phyloP scores from a whole-genome alignment of 495 filamentous ascomycete genomes.

The Bacidia gigantensis region DNA sequence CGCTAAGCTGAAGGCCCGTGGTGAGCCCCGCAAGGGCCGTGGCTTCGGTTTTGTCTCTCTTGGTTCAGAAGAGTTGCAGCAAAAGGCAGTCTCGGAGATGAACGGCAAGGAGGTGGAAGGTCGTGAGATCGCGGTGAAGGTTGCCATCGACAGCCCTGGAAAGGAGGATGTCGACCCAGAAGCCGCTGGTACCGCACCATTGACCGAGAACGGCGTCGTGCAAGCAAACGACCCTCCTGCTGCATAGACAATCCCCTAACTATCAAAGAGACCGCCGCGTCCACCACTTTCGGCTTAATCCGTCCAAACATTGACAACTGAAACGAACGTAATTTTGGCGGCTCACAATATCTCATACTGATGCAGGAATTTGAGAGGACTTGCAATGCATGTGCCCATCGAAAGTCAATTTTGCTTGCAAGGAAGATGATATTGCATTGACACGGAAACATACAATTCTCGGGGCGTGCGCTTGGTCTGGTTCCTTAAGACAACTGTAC shows the following conservation, averaged over 20 bases:
- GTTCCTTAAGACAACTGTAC: background rate
- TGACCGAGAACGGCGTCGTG: constrained; percentile 27
- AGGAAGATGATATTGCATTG: background rate
- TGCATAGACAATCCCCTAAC: constrained; percentile 8
- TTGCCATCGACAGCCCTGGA: constrained; percentile 97
- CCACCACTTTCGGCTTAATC: background rate
- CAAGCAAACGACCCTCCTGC: constrained; percentile 30
- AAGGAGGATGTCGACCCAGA: constrained; percentile 82
- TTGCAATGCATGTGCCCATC: background rate
- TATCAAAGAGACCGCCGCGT: background rate
- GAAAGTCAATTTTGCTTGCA: background rate
- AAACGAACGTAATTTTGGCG: background rate
- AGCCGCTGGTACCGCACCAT: constrained; percentile 24
- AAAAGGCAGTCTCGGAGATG: constrained; percentile 95
- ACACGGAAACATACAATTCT: background rate
- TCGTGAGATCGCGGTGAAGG: constrained; percentile 98
- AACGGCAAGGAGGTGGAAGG: constrained; percentile 98
- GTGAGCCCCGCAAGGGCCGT: constrained; percentile 97
- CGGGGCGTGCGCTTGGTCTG: background rate
- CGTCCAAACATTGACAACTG: background rate
- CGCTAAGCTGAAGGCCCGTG: constrained; percentile 95
- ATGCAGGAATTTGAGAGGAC: background rate
- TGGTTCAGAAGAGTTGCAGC: constrained; percentile 84
- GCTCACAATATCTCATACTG: constrained; percentile 1
- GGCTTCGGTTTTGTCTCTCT: constrained; percentile 97